Base-by-base conservation (phyloP, 1,139 yeast species). In the Yamadazyma membranifaciens region DNA sequence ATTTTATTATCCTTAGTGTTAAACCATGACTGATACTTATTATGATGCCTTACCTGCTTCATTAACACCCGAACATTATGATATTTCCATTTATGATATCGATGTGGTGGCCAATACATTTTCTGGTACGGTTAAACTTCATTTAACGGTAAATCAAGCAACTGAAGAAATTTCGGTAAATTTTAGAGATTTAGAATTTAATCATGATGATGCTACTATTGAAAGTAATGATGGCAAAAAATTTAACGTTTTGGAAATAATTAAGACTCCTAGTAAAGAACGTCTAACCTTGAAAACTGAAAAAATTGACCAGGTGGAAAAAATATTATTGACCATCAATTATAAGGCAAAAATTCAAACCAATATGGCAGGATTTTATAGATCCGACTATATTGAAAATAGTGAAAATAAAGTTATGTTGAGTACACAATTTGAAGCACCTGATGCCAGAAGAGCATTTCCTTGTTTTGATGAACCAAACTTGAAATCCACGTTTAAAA, bases 391-490 rank as follows among this genome's bases (percentile, higher is more conserved):
- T 63, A 62, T 65, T 38, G 74, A 75, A 49, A 67, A 81, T 40
- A 89, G 86, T 9, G 72, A 71, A 45, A 72, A 76, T 37, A 80
- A 81, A 55, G 78, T 74, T 48, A 75, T 84, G 70, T 83, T 87
- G 36, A 80, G 91, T 30, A 86, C 95, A 34, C 95, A 86, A 64
- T 83, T 86, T 75, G 95, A 86, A 63, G 86, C 95, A 27, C 83
- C 91, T 24, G 91, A 85, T 59, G 88, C 91, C 39, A 81, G 95
- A 61, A 75, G 88, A 55, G 91, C 94, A 1, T 83, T 86, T 66
- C 95, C 95, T 13, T 84, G 87, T 56, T 78, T 83, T 49, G 94
- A 85, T 59, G 94, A 86, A 59, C 95, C 95, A 22, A 75, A 79
- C 41, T 69, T 82, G 46, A 86, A 86, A 63, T 87, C 94, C 7